A percentile compares a stretch with the other conserved stretches of the same genome.
phyloP scores from a whole-genome alignment of 2,329 filamentous ascomycete genomes.

The Ceratocystis huliohia region DNA sequence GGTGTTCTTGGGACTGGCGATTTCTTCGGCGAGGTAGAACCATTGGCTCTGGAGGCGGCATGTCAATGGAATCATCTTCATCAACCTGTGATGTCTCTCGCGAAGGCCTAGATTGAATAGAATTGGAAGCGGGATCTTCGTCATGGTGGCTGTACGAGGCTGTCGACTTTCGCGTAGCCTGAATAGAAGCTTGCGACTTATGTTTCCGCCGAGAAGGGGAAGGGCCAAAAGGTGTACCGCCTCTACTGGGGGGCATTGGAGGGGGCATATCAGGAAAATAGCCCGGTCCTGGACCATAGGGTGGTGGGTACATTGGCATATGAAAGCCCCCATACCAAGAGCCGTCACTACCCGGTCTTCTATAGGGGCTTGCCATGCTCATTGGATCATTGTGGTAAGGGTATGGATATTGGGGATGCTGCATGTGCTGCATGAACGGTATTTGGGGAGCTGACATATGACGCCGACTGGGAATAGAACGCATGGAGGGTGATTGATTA shows the following conservation, averaged over 20 bases:
- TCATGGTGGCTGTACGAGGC: background rate
- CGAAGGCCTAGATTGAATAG: background rate
- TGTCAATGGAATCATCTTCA: background rate
- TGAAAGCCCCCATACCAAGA: slow-evolving; percentile 12
- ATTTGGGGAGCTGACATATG: slow-evolving; percentile 15
- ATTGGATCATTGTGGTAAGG: background rate
- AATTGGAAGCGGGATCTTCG: background rate
- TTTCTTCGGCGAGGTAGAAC: background rate
- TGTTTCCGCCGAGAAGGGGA: background rate
- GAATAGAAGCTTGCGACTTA: background rate
- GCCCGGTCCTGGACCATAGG: background rate
- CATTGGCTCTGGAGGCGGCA: background rate
- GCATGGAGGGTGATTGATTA: slow-evolving; percentile 6
- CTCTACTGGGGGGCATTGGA: background rate
- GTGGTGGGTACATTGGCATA: background rate
- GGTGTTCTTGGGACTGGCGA: background rate
- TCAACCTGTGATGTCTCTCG: background rate
- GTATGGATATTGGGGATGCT: slow-evolving; percentile 6
- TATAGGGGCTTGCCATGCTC: background rate
- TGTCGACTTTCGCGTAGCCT: background rate
- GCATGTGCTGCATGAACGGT: slow-evolving; percentile 11
- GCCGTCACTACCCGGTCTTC: slow-evolving; percentile 1
- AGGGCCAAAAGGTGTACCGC: background rate
- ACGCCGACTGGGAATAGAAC: background rate
- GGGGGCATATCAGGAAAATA: background rate